Percentiles rank a stretch among this genome's conserved stretches.
Conservation (phyloP, 2,329 filamentous ascomycete genomes). For the Ilyonectria sp. region DNA sequence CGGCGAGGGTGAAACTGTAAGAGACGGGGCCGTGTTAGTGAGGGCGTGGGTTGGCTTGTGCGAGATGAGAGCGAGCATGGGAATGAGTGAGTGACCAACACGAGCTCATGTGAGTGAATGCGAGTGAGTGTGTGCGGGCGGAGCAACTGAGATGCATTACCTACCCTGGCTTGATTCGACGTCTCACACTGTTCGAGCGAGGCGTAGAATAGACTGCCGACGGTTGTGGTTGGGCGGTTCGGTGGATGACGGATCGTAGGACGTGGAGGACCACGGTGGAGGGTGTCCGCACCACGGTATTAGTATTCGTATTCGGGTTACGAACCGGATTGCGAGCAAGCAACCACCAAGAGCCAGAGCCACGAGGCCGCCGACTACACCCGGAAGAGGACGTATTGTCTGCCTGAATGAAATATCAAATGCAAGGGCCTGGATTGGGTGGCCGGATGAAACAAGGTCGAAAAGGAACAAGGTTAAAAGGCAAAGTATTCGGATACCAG, state of each 20-base stretch:
- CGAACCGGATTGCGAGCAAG: background rate
- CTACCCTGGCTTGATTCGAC: conserved; percentile 20
- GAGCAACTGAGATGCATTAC: conserved; percentile 19
- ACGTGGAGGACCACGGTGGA: conserved; percentile 12
- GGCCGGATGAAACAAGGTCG: conserved; percentile 7
- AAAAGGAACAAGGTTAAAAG: background rate
- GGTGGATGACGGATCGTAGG: conserved; percentile 12
- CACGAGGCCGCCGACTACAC: background rate
- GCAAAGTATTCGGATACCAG: background rate
- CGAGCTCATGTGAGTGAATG: conserved; percentile 10
- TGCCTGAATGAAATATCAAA: conserved; percentile 11
- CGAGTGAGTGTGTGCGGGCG: conserved; percentile 17
- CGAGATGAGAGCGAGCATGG: conserved; percentile 16
- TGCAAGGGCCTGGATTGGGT: conserved; percentile 13
- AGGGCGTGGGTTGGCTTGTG: conserved; percentile 1
- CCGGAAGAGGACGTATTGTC: conserved; percentile 1
- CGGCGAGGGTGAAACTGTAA: conserved; percentile 10
- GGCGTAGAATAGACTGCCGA: conserved; percentile 16
- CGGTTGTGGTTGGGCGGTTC: conserved; percentile 15
- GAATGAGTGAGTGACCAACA: conserved; percentile 6
- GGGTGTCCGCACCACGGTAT: conserved; percentile 31
- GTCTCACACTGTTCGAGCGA: conserved; percentile 9
- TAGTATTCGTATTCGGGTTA: conserved; percentile 42
- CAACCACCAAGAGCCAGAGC: background rate
- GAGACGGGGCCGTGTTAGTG: conserved; percentile 7